A percentile compares a stretch with the other conserved stretches of the same genome.
Conservation (phyloP, 495 filamentous ascomycete genomes). For the Patellaria atrata region DNA sequence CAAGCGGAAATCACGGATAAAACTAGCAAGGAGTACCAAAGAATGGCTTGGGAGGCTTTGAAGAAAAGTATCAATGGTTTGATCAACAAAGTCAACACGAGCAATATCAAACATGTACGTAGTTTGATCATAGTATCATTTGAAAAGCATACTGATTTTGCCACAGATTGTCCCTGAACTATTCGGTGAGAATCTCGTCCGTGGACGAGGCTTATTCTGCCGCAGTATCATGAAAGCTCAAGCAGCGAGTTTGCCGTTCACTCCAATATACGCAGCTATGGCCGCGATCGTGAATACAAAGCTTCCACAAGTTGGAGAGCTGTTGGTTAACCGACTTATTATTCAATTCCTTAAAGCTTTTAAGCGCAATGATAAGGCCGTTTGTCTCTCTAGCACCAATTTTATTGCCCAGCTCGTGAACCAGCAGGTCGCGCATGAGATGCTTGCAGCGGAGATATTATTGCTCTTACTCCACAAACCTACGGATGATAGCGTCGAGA, state of each 20-base stretch:
- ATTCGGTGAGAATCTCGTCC: constrained; percentile 84
- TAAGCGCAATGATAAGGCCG: constrained; percentile 92
- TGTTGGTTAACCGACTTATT: constrained; percentile 73
- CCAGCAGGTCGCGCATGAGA: constrained; percentile 87
- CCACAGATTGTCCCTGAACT: constrained; percentile 91
- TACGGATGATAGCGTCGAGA: constrained; percentile 95
- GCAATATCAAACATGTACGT: constrained; percentile 97
- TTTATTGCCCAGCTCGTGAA: constrained; percentile 95
- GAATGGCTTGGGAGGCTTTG: constrained; percentile 96
- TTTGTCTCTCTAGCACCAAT: constrained; percentile 76
- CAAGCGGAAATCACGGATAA: constrained; percentile 97
- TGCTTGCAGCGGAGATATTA: constrained; percentile 80
- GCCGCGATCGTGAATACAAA: constrained; percentile 96
- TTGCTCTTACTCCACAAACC: constrained; percentile 81
- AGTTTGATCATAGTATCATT: no score
- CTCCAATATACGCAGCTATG: constrained; percentile 87
- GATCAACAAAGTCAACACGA: constrained; percentile 96
- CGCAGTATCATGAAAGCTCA: constrained; percentile 95
- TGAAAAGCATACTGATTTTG: no score
- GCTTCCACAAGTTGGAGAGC: constrained; percentile 81
- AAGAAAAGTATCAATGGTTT: constrained; percentile 98
- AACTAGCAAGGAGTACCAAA: constrained; percentile 89
- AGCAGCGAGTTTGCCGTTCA: constrained; percentile 90
- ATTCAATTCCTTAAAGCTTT: constrained; percentile 92
- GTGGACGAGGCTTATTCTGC: constrained; percentile 85